phyloP scores from a whole-genome alignment of 495 filamentous ascomycete genomes.

The Corynascus novoguineensis region DNA sequence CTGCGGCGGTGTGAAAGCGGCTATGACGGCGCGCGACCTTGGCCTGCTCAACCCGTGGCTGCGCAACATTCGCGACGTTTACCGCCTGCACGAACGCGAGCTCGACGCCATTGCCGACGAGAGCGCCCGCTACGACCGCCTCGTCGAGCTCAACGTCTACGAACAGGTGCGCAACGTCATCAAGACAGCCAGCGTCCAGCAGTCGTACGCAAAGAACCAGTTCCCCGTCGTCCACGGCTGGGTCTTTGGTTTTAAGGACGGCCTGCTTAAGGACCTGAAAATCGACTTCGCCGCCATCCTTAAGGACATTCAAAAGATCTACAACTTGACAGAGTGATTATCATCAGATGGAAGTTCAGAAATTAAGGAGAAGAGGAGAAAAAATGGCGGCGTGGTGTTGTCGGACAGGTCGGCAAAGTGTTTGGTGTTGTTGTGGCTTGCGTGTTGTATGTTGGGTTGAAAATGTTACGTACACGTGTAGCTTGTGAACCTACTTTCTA shows the following conservation, averaged over 20 bases:
- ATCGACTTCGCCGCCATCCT: constrained; percentile 43
- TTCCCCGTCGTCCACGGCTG: constrained; percentile 54
- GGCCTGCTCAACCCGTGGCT: constrained; percentile 59
- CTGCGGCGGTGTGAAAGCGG: constrained; percentile 59
- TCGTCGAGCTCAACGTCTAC: constrained; percentile 56
- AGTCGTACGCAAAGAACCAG: constrained; percentile 45
- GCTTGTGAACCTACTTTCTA: too few species aligned
- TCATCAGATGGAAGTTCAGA: background rate
- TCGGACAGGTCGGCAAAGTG: background rate
- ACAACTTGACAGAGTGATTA: constrained; percentile 40
- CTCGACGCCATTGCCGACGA: constrained; percentile 47
- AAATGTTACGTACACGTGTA: too few species aligned
- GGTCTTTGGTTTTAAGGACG: constrained; percentile 52
- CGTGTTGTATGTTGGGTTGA: too few species aligned
- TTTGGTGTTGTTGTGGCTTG: background rate
- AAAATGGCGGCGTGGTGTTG: background rate
- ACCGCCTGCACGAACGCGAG: constrained; percentile 52
- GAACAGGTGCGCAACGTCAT: constrained; percentile 56
- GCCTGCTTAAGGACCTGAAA: constrained; percentile 50
- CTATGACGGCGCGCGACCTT: constrained; percentile 53
- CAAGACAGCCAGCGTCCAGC: constrained; percentile 53
- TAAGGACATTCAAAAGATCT: constrained; percentile 50
- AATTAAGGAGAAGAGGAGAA: background rate
- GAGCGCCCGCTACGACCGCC: constrained; percentile 44
- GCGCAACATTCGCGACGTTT: constrained; percentile 56